Evolutionary conservation across 495 filamentous ascomycete species (phyloP).

Genomic region (Podospora fimiseda): DNA sequence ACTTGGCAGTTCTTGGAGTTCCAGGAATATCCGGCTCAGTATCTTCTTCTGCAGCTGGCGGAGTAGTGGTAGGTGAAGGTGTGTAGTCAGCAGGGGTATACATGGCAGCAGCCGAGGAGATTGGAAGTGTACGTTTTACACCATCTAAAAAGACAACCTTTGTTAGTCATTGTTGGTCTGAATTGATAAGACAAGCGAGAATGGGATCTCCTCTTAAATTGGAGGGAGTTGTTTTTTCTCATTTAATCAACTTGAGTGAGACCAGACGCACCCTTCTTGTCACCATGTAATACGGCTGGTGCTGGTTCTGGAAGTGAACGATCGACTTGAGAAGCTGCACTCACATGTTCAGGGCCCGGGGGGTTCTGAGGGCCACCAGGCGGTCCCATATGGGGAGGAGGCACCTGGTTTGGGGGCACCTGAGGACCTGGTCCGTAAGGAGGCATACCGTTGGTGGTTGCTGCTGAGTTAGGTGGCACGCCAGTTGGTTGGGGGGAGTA

Average conservation of each 20-base stretch:
- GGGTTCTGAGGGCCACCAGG: conserved; percentile 10
- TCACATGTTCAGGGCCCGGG: conserved; percentile 33
- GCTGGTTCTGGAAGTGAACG: conserved; percentile 21
- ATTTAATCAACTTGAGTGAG: no score
- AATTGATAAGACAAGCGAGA: no score
- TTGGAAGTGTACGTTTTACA: conserved; percentile 21
- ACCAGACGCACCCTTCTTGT: conserved; percentile 29
- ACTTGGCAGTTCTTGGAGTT: conserved; percentile 22
- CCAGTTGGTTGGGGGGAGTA: conserved; percentile 33
- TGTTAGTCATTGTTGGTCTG: no score
- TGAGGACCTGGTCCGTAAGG: conserved; percentile 5
- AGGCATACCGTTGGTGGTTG: conserved; percentile 7
- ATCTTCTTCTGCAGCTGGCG: neutral
- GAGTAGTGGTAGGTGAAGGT: neutral
- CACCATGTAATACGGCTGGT: conserved; percentile 9
- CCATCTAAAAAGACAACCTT: conserved; percentile 32
- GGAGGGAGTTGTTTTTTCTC: no score
- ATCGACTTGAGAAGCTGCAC: conserved; percentile 30
- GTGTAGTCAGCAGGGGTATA: neutral
- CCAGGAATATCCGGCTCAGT: conserved; percentile 11
- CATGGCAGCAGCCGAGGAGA: neutral
- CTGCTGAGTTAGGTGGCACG: conserved; percentile 20
- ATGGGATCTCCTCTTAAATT: no score
- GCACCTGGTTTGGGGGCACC: neutral
- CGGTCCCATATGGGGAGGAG: conserved; percentile 21